These are phyloP conservation scores for Pythium angustatum DNA, from an alignment of 352 stramenopile species.

Conservation along the genomic window DNA sequence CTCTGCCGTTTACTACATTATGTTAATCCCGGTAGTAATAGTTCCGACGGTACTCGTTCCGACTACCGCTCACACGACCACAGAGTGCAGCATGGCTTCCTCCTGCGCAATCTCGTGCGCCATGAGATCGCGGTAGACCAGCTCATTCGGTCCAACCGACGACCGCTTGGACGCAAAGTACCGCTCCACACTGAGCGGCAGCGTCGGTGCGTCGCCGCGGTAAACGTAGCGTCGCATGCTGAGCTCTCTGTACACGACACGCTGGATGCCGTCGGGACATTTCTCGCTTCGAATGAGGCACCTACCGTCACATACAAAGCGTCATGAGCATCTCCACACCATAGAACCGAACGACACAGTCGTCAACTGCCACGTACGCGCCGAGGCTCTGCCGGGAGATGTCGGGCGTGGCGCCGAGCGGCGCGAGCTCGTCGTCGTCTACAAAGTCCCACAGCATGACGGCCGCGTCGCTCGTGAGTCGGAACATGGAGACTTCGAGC, in stretches of 20 bases:
- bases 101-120: neutral
- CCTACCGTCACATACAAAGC: too few species aligned
- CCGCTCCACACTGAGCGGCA: neutral
- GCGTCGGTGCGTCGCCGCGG: neutral
- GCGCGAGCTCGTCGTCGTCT: constrained; percentile 37
- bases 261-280: constrained; percentile 48
- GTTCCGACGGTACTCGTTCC: neutral
- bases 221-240: constrained; percentile 9
- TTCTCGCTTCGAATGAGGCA: constrained; percentile 39
- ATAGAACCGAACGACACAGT: neutral
- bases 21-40: neutral
- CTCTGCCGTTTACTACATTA: neutral
- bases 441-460: constrained; percentile 38
- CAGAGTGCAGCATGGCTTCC: neutral
- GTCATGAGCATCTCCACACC: too few species aligned
- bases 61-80: neutral
- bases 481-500: constrained; percentile 23
- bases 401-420: neutral
- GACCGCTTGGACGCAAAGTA: neutral
- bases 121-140: constrained; percentile 13
- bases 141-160: neutral
- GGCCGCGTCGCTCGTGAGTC: constrained; percentile 4
- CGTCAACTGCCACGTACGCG: neutral
- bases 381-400: neutral
- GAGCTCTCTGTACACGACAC: constrained; percentile 10